A percentile compares a stretch with the other conserved stretches of the same genome.
These are phyloP conservation scores for Chlorella sp. DNA, from an alignment of 139 green algal genomes.

Conservation along the genomic window DNA sequence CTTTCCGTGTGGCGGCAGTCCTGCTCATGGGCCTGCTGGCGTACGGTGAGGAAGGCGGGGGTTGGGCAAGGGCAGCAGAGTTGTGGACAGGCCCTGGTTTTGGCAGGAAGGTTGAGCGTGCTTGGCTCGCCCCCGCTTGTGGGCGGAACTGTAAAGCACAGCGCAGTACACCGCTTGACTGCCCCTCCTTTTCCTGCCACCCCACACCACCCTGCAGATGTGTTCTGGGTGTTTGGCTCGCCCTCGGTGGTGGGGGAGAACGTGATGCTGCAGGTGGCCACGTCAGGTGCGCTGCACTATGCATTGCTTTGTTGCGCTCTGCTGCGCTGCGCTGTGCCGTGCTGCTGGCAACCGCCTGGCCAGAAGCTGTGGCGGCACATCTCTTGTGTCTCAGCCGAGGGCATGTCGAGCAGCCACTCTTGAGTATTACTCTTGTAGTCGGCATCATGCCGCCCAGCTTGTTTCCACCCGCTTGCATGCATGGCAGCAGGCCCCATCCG, in stretches of 20 bases:
- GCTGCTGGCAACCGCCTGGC: too few species aligned
- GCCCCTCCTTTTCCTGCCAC: neutral
- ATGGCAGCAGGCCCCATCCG: constrained; percentile 75
- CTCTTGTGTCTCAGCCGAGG: too few species aligned
- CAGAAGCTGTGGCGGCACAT: too few species aligned
- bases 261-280: constrained; percentile 82
- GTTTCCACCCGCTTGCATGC: constrained; percentile 31
- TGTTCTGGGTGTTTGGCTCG: constrained; percentile 92
- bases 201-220: constrained; percentile 60
- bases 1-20: constrained; percentile 79
- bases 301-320: neutral
- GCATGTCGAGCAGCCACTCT: too few species aligned
- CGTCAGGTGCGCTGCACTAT: neutral
- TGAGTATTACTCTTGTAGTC: too few species aligned
- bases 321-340: neutral
- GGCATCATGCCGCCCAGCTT: neutral
- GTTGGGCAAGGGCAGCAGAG: too few species aligned
- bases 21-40: constrained; percentile 86
- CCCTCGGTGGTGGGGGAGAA: constrained; percentile 63
- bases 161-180: too few species aligned
- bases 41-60: constrained; percentile 79
- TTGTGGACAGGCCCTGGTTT: too few species aligned
- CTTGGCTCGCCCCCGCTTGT: too few species aligned
- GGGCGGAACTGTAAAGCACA: too few species aligned
- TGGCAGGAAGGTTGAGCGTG: too few species aligned